phyloP scores from a whole-genome alignment of 495 filamentous ascomycete genomes.

The Xanthoparmelia taractica region DNA sequence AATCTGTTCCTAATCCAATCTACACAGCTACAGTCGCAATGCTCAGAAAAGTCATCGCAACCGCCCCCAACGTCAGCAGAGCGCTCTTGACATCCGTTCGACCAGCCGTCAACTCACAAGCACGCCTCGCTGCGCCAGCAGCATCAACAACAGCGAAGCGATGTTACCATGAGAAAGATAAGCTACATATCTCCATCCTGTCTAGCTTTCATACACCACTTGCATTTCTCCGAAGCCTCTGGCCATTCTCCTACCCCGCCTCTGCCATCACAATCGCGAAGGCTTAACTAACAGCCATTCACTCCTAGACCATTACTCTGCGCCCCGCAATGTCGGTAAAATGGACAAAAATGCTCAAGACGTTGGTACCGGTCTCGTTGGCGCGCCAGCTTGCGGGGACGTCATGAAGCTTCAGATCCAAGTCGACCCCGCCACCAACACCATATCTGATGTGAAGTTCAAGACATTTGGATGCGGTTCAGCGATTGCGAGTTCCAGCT shows the following conservation, averaged over 20 bases:
- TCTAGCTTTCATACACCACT: slow-evolving; percentile 18
- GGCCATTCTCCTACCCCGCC: slow-evolving; percentile 28
- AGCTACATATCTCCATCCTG: slow-evolving; percentile 28
- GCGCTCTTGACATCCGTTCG: slow-evolving; percentile 38
- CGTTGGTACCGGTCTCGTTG: slow-evolving; percentile 95
- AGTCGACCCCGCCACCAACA: slow-evolving; percentile 81
- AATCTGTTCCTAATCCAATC: not conserved
- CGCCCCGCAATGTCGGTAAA: slow-evolving; percentile 88
- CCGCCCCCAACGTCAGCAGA: slow-evolving; percentile 43
- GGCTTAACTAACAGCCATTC: slow-evolving; percentile 31
- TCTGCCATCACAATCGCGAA: slow-evolving; percentile 30
- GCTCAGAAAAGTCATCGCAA: slow-evolving; percentile 47
- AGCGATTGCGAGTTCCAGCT: slow-evolving; percentile 85
- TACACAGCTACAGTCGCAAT: slow-evolving; percentile 30
- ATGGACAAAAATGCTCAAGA: slow-evolving; percentile 77
- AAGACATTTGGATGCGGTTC: slow-evolving; percentile 98
- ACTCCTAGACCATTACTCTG: slow-evolving; percentile 90
- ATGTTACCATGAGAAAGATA: slow-evolving; percentile 59
- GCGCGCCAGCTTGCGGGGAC: slow-evolving; percentile 88
- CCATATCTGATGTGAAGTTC: slow-evolving; percentile 91
- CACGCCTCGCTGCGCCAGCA: slow-evolving; percentile 30
- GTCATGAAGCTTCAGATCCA: slow-evolving; percentile 99
- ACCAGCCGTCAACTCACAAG: slow-evolving; percentile 37
- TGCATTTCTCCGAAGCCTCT: not conserved
- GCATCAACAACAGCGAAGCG: slow-evolving; percentile 35